Evolutionary conservation across 129 eudicot species (phyloP).

Genomic region (Pulicaria dysenterica): DNA sequence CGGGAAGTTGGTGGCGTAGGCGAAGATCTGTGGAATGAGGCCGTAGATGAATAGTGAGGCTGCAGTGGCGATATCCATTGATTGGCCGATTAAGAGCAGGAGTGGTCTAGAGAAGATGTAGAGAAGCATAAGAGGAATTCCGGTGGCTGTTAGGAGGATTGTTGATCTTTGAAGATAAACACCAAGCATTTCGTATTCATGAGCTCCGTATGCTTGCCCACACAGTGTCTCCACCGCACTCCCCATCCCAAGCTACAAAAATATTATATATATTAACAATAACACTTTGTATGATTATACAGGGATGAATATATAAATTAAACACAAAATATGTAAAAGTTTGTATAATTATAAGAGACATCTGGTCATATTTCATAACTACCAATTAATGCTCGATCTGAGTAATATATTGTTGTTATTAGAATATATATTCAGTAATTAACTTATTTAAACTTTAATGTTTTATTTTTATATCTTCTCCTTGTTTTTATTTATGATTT

Average conservation of each 20-base stretch:
- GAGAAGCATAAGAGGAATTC: constrained; percentile 43
- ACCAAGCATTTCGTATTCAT: constrained; percentile 50
- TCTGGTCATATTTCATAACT: too few species aligned
- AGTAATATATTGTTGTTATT: too few species aligned
- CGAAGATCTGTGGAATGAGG: constrained; percentile 61
- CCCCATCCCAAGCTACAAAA: constrained; percentile 55
- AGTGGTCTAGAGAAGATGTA: constrained; percentile 52
- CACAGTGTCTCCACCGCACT: constrained; percentile 61
- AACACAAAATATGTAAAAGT: too few species aligned
- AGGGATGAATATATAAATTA: too few species aligned
- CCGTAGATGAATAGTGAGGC: constrained; percentile 57
- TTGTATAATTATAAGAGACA: too few species aligned
- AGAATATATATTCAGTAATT: too few species aligned
- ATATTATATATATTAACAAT: neutral
- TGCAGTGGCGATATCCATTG: constrained; percentile 36
- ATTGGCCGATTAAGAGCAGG: constrained; percentile 48
- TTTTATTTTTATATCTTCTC: too few species aligned
- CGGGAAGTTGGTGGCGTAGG: constrained; percentile 52
- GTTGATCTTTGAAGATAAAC: constrained; percentile 58
- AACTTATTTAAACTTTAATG: too few species aligned
- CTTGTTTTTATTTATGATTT: too few species aligned
- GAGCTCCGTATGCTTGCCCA: constrained; percentile 64
- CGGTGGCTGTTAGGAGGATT: constrained; percentile 41
- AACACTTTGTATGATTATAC: neutral
- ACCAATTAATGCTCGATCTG: too few species aligned